phyloP scores from a whole-genome alignment of 1,284 basidiomycete genomes.

The Cutaneotrichosporon cutaneum region DNA sequence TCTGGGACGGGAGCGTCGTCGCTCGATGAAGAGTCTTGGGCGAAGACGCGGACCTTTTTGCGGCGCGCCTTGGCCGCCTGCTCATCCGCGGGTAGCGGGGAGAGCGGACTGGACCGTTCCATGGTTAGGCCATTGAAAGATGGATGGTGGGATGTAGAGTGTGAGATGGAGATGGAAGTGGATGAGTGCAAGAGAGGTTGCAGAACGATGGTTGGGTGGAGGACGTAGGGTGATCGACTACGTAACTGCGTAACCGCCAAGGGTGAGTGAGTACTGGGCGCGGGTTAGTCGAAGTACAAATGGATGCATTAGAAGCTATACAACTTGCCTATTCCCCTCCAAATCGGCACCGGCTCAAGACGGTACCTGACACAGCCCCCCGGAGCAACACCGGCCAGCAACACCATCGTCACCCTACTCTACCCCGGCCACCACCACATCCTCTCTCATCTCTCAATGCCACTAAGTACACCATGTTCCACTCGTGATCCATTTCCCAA shows the following conservation, averaged over 20 bases:
- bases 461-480: no score
- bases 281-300: background rate
- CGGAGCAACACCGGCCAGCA: no score
- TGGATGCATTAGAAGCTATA: background rate
- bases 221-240: background rate
- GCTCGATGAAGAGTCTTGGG: constrained; percentile 18
- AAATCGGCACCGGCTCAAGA: no score
- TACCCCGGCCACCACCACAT: no score
- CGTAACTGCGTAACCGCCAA: background rate
- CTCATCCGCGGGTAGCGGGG: constrained; percentile 16
- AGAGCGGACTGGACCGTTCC: constrained; percentile 19
- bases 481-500: no score
- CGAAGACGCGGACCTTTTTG: constrained; percentile 21
- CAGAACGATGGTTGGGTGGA: background rate
- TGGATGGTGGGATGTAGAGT: background rate
- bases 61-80: constrained; percentile 16
- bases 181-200: background rate
- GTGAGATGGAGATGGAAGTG: background rate
- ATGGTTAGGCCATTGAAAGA: constrained; percentile 13
- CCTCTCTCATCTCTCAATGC: no score
- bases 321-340: background rate
- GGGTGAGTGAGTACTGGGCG: no score
- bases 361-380: no score
- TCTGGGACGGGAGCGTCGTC: constrained; percentile 12
- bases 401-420: no score